Percentiles rank a stretch among this genome's conserved stretches.
Evolutionary conservation across 768 basidiomycete species (phyloP).

Genomic region (Boletus edulis): DNA sequence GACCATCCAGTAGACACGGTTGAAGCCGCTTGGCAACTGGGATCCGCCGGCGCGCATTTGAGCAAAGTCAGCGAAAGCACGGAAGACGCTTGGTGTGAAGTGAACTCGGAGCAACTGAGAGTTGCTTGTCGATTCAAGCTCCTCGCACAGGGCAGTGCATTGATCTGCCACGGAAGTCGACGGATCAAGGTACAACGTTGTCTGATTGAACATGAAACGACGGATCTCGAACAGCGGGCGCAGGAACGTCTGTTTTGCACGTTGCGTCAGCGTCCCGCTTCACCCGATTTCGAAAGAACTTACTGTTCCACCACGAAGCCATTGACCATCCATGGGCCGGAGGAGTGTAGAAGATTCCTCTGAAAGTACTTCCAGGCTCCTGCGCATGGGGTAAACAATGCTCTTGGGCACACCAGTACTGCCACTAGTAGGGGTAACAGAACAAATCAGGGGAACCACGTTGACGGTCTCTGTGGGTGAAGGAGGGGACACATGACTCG

Average conservation of each 20-base stretch:
- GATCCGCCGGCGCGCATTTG: conserved; percentile 20
- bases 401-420: conserved; percentile 33
- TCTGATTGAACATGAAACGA: conserved; percentile 33
- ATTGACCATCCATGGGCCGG: conserved; percentile 29
- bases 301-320: conserved; percentile 33
- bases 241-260: conserved; percentile 23
- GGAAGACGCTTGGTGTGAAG: conserved; percentile 31
- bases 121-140: conserved; percentile 21
- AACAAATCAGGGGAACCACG: conserved; percentile 24
- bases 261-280: background rate
- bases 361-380: conserved; percentile 21
- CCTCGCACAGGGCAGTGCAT: conserved; percentile 22
- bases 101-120: conserved; percentile 27
- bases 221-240: conserved; percentile 31
- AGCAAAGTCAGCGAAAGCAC: conserved; percentile 28
- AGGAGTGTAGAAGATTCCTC: conserved; percentile 30
- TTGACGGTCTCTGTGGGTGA: conserved; percentile 17
- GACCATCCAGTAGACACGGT: conserved; percentile 32
- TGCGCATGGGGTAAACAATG: conserved; percentile 31
- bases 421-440: conserved; percentile 28
- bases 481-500: conserved; percentile 13
- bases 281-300: background rate
- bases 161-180: conserved; percentile 28
- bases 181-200: conserved; percentile 29
- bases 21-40: conserved; percentile 18